Base-by-base conservation (phyloP, 148 eudicot genomes). In the Camellia sinensis region DNA sequence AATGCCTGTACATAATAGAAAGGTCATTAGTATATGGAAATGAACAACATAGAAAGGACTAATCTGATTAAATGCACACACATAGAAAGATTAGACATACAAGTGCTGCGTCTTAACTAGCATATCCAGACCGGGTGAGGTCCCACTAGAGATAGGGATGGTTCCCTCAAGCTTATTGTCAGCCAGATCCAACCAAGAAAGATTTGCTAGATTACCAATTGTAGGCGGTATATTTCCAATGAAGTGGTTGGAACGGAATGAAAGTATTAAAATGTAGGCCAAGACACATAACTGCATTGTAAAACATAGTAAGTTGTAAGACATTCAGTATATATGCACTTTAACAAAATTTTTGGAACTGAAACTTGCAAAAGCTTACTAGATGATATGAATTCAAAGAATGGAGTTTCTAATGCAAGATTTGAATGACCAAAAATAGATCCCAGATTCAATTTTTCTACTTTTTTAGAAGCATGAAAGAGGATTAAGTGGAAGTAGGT, bases 171-270 rank as follows among this genome's bases (percentile, higher is more conserved):
- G 86, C 77, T 88, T 77, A 62, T 93, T 93, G 74, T 90, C 86
- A 70, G 92, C 89, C 60, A 93, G 84, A 82, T 93, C 97, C 73
- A 93, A 91, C 93, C 97, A 91, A 72, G 81, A 37, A 18, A 91
- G 90, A 60, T 91, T 87, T 40, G 82, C 56, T 48, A 93, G 80
- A 73, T 85, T 82, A 64, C 97, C 97, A 79, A 93, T 59, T 41
- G 95, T 82, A 64, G 85, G 79, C 22, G 91, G 91, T 79, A 89
- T 89, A 40, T 78, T 79, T 77, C 91, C 91, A 44, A 6, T 86
- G 70, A 89, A 85, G 64, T 74, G 64, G 78, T 89, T 89, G 7
- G 77, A 45, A 68, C 79, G 15, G 71, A 46, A 46, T 46, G 50
- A 46, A 46, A 46, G 50, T 46, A 46, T 46, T 6, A 46, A 46